These are phyloP conservation scores for Sordariomycetes sp. DNA, from an alignment of 2,329 filamentous ascomycete genomes.

Conservation along the genomic window DNA sequence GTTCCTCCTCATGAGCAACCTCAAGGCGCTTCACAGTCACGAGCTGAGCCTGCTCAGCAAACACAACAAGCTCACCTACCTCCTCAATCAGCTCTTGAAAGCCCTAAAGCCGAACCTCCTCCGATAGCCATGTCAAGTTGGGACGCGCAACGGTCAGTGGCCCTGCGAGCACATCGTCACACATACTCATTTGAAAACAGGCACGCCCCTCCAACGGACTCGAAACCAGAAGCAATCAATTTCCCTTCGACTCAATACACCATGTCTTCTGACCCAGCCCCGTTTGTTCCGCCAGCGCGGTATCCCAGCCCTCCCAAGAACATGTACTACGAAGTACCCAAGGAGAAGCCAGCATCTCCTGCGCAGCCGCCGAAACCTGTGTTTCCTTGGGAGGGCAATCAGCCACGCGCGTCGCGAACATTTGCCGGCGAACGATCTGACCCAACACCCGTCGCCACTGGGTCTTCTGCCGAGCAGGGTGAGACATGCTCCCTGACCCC, in stretches of 20 bases:
- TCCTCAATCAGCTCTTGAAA: neutral
- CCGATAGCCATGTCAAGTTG: slow-evolving; percentile 6
- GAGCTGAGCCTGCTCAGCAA: slow-evolving; percentile 13
- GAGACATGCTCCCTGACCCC: slow-evolving; percentile 2
- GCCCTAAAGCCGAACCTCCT: slow-evolving; percentile 1
- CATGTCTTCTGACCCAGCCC: slow-evolving; percentile 68
- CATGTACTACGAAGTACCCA: slow-evolving; percentile 83
- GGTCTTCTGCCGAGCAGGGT: slow-evolving; percentile 4
- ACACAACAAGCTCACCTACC: slow-evolving; percentile 10
- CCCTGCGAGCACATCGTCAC: no score
- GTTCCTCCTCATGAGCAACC: neutral
- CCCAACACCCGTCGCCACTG: slow-evolving; percentile 4
- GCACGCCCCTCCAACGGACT: slow-evolving; percentile 53
- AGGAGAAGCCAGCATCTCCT: slow-evolving; percentile 43
- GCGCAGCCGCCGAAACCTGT: slow-evolving; percentile 55
- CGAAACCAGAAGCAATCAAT: slow-evolving; percentile 76
- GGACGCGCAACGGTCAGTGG: slow-evolving; percentile 1
- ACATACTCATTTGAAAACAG: slow-evolving; percentile 25
- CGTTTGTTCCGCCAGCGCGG: slow-evolving; percentile 66
- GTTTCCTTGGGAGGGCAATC: slow-evolving; percentile 82
- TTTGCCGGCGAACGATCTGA: slow-evolving; percentile 34
- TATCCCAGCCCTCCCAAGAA: slow-evolving; percentile 79
- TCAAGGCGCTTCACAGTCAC: neutral
- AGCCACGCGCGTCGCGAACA: slow-evolving; percentile 52
- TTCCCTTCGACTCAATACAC: slow-evolving; percentile 71